Evolutionary conservation across 768 basidiomycete genomes (phyloP).

Genomic region (Paxillus ammoniavirescens): DNA sequence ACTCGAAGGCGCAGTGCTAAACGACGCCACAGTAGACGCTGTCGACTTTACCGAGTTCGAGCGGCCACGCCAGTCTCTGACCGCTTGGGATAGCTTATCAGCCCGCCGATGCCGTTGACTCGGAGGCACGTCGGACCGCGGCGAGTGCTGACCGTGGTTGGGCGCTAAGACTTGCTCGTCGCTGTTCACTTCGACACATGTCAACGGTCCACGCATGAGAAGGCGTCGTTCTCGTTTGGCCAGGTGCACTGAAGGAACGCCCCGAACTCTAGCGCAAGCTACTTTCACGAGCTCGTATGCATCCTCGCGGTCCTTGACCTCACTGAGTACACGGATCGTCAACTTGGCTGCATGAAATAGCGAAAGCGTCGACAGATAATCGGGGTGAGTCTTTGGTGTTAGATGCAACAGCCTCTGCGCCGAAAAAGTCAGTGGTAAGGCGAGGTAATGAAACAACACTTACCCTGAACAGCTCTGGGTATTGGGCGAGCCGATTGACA

Average conservation of each 20-base stretch:
- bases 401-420: slow-evolving; percentile 63
- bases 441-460: slow-evolving; percentile 22
- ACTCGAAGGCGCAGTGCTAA: slow-evolving; percentile 28
- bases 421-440: slow-evolving; percentile 4
- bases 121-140: not conserved
- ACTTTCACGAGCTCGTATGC: slow-evolving; percentile 76
- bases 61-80: slow-evolving; percentile 46
- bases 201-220: slow-evolving; percentile 62
- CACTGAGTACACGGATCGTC: slow-evolving; percentile 74
- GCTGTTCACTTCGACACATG: slow-evolving; percentile 39
- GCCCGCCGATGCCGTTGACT: slow-evolving; percentile 10
- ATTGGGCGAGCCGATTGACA: slow-evolving; percentile 65
- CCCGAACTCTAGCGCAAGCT: slow-evolving; percentile 57
- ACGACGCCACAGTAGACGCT: slow-evolving; percentile 25
- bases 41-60: slow-evolving; percentile 38
- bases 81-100: slow-evolving; percentile 37
- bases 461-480: slow-evolving; percentile 74
- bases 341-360: slow-evolving; percentile 65
- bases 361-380: slow-evolving; percentile 67
- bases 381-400: slow-evolving; percentile 69
- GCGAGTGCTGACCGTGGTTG: not conserved
- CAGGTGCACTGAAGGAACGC: slow-evolving; percentile 52
- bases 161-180: slow-evolving; percentile 16
- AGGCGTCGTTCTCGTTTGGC: slow-evolving; percentile 74
- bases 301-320: slow-evolving; percentile 84